A percentile compares a stretch with the other conserved stretches of the same genome.
These are phyloP conservation scores for Inonotus obliquus DNA, from an alignment of 1,284 basidiomycete species.

Conservation along the genomic window DNA sequence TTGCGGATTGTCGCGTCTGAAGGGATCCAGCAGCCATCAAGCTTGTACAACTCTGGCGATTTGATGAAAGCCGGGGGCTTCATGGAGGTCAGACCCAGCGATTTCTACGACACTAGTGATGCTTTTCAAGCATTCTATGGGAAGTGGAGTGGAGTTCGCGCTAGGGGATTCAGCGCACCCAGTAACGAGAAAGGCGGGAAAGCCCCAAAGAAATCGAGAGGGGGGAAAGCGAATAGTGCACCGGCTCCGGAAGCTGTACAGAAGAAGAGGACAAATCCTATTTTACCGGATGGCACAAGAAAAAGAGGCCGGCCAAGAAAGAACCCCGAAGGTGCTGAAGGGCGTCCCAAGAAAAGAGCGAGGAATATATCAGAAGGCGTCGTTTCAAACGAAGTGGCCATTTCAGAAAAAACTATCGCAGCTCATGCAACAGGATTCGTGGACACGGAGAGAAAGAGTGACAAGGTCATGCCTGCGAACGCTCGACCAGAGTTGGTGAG, in stretches of 20 bases:
- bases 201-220: neutral
- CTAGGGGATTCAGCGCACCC: conserved; percentile 15
- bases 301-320: conserved; percentile 34
- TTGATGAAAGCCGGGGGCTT: conserved; percentile 52
- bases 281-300: conserved; percentile 22
- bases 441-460: conserved; percentile 15
- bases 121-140: conserved; percentile 46
- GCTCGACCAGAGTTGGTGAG: neutral
- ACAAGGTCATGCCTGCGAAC: neutral
- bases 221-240: neutral
- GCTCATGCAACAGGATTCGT: neutral
- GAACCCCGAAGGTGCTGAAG: conserved; percentile 11
- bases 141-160: neutral
- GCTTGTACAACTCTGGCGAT: conserved; percentile 42
- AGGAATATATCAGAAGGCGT: neutral
- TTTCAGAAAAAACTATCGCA: neutral
- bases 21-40: conserved; percentile 45
- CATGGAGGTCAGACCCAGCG: conserved; percentile 32
- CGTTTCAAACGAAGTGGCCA: neutral
- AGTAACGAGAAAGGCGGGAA: conserved; percentile 26
- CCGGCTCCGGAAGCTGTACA: conserved; percentile 20
- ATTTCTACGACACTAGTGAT: conserved; percentile 49
- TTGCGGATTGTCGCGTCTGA: conserved; percentile 51
- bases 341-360: conserved; percentile 2
- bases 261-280: conserved; percentile 23